phyloP scores from a whole-genome alignment of 23 red algal species.

The Gracilaria gracilis region DNA sequence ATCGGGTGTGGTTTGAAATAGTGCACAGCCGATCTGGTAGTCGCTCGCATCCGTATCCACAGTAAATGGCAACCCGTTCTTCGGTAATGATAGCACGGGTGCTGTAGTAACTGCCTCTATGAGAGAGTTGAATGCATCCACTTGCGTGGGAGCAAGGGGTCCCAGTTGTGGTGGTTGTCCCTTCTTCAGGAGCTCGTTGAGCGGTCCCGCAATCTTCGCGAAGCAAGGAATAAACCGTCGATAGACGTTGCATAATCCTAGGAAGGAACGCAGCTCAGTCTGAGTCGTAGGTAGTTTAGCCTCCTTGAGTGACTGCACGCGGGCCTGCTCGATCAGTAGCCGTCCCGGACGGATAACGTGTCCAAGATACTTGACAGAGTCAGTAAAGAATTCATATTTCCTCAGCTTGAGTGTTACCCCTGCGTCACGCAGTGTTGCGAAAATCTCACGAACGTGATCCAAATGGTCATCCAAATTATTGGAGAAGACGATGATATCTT shows the following conservation, averaged over 20 bases:
- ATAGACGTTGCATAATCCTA: slow-evolving; percentile 53
- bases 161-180: slow-evolving; percentile 2
- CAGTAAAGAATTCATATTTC: slow-evolving; percentile 7
- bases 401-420: slow-evolving; percentile 40
- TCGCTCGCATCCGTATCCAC: not conserved
- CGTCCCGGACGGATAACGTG: slow-evolving; percentile 38
- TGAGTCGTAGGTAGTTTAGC: slow-evolving; percentile 23
- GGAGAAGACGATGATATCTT: slow-evolving; percentile 43
- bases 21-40: not conserved
- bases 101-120: not conserved
- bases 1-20: too few species aligned
- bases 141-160: not conserved
- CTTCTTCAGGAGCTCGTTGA: slow-evolving; percentile 18
- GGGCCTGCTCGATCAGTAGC: not conserved
- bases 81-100: slow-evolving; percentile 17
- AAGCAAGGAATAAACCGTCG: slow-evolving; percentile 43
- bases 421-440: not conserved
- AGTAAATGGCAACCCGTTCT: slow-evolving; percentile 2
- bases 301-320: not conserved
- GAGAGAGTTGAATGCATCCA: not conserved
- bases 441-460: slow-evolving; percentile 21
- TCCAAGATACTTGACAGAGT: slow-evolving; percentile 32
- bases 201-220: slow-evolving; percentile 26
- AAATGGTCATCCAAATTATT: slow-evolving; percentile 5
- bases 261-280: slow-evolving; percentile 28